Evolutionary conservation across 352 stramenopile genomes (phyloP).

Genomic region (Phytophthora boehmeriae): DNA sequence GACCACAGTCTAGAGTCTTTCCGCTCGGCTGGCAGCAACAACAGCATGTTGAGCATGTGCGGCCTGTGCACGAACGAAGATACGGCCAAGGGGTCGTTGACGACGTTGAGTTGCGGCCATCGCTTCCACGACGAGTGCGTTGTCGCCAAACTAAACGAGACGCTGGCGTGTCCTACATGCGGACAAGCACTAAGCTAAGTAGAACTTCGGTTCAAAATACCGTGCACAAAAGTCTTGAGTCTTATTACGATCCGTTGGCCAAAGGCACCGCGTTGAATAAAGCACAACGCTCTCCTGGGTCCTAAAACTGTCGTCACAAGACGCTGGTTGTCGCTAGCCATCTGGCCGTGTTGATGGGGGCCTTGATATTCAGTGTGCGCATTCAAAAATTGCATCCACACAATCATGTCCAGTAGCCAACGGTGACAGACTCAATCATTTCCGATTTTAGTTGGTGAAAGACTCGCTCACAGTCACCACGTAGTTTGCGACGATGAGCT

Average conservation of each 20-base stretch:
- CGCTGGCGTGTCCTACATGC: slow-evolving; percentile 48
- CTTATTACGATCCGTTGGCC: neutral
- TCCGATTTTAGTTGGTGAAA: slow-evolving; percentile 11
- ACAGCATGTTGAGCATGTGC: slow-evolving; percentile 27
- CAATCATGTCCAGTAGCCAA: slow-evolving; percentile 9
- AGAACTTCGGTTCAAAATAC: neutral
- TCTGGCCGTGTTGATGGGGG: neutral
- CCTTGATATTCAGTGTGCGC: neutral
- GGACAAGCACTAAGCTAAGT: slow-evolving; percentile 21
- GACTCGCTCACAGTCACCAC: too few species aligned
- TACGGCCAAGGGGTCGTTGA: slow-evolving; percentile 29
- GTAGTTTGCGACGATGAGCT: slow-evolving; percentile 14
- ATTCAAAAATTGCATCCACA: neutral
- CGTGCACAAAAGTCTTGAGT: too few species aligned
- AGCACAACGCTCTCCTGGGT: too few species aligned
- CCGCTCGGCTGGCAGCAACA: slow-evolving; percentile 42
- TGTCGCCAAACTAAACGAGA: slow-evolving; percentile 60
- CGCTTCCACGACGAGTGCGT: slow-evolving; percentile 77
- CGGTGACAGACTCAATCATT: slow-evolving; percentile 17
- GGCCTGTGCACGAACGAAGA: slow-evolving; percentile 30
- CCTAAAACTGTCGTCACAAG: too few species aligned
- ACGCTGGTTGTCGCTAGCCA: neutral
- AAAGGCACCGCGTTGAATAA: neutral
- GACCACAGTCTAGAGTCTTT: slow-evolving; percentile 37
- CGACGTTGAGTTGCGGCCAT: slow-evolving; percentile 56